Percentiles rank a stretch among this genome's conserved stretches.
phyloP scores from a whole-genome alignment of 257 asterid species.

The Solanum peruvianum region DNA sequence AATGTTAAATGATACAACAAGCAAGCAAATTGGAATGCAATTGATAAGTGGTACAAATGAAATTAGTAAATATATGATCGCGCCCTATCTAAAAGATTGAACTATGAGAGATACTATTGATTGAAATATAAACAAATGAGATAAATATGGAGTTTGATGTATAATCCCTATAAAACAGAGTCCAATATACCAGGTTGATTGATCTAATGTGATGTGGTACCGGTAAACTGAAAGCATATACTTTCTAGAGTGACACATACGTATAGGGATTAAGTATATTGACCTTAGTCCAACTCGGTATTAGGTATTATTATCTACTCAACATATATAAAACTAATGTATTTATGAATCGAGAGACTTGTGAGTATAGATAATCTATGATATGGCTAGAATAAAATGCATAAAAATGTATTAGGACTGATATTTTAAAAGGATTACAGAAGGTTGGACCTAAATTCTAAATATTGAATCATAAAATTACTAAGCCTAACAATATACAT shows the following conservation, averaged over 20 bases:
- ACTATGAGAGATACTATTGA: background rate
- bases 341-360: background rate
- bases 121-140: too few relatives aligned
- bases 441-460: background rate
- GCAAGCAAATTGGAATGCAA: background rate
- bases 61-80: background rate
- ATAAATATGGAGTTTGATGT: too few relatives aligned
- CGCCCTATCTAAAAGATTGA: too few relatives aligned
- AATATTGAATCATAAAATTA: background rate
- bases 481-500: background rate
- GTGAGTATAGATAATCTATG: background rate
- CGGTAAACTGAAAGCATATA: background rate
- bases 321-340: background rate
- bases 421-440: background rate
- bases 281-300: background rate
- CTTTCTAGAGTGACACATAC: background rate
- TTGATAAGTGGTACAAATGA: background rate
- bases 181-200: background rate
- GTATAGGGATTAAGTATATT: background rate
- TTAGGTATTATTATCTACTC: background rate
- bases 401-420: too few relatives aligned
- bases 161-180: background rate
- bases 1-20: background rate
- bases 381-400: background rate
- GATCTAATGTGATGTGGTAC: background rate